A percentile compares a stretch with the other conserved stretches of the same genome.
These are phyloP conservation scores for Neurospora hispaniola DNA, from an alignment of 495 filamentous ascomycete genomes.

Conservation along the genomic window DNA sequence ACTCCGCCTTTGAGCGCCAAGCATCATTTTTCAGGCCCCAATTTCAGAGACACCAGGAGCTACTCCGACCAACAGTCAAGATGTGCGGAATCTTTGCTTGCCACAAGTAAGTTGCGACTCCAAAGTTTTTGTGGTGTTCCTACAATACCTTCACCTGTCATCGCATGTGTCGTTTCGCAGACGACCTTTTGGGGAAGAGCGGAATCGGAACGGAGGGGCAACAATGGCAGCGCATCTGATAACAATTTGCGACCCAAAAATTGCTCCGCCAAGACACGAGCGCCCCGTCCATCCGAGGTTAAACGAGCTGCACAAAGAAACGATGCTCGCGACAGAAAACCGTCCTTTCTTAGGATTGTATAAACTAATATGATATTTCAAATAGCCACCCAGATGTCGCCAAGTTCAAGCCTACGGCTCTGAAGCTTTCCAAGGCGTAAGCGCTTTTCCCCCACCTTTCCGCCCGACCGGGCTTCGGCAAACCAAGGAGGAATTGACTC, in stretches of 20 bases:
- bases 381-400: constrained; percentile 86
- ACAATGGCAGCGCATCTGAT: not conserved
- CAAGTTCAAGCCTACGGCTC: constrained; percentile 91
- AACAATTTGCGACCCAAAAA: not conserved
- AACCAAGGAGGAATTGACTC: constrained; percentile 5
- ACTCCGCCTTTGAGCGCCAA: constrained; percentile 17
- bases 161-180: constrained; percentile 2
- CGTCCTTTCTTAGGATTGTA: not conserved
- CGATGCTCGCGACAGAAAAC: not conserved
- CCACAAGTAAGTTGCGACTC: constrained; percentile 55
- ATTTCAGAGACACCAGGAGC: not conserved
- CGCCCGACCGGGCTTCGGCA: not conserved
- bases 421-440: constrained; percentile 93
- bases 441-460: constrained; percentile 21
- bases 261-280: constrained; percentile 10
- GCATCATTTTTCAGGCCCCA: constrained; percentile 7
- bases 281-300: not conserved
- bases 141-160: not conserved
- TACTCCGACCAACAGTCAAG: constrained; percentile 14
- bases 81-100: constrained; percentile 91
- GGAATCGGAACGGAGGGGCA: constrained; percentile 23
- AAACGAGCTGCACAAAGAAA: not conserved
- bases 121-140: not conserved
- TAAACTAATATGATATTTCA: constrained; percentile 6
- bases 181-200: constrained; percentile 1